Evolutionary conservation across 2,329 filamentous ascomycete genomes (phyloP), one percentile per base, ranked within the genome.

Genomic region (Fusarium succisae): DNA sequence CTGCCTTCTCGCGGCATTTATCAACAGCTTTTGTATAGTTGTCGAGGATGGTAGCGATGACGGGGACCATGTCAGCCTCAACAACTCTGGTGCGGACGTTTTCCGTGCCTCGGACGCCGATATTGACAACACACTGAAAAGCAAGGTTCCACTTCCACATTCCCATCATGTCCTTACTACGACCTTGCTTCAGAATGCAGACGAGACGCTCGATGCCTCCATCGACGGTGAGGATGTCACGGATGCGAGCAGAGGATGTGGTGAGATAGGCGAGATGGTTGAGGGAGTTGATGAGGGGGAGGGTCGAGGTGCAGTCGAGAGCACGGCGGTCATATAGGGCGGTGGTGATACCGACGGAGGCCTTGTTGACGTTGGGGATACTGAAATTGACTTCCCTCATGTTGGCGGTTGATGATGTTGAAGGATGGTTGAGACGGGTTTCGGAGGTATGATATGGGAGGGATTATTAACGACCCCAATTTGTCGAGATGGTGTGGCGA

Each of bases 131-230:
- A 83, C 96, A 99, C 84, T 98, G 96, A 83, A 99, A 99, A 60
- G 96, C 96, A 72, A 99, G 89, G 81, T 98, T 99, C 96, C 96
- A 99, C 85, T 98, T 98, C 96, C 96, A 99, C 94, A 98, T 98
- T 83, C 98, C 96, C 96, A 98, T 98, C 91, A 98, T 93, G 82
- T 99, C 96, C 84, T 95, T 97, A 85, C 94, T 98, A 81, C 96
- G 90, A 73, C 96, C 96, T 84, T 98, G 94, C 84, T 99, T 99
- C 83, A 99, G 90, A 80, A 99, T 98, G 89, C 95, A 98, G 81
- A 99, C 94, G 77, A 99, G 87, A 75, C 96, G 88, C 86, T 99
- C 96, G 83, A 99, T 96, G 72, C 96, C 96, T 84, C 96, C 96
- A 93, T 99, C 96, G 85, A 99, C 94, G 65, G 96, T 98, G 75